Conservation (phyloP, 305 asterid genomes). For the Rubia balearica region DNA sequence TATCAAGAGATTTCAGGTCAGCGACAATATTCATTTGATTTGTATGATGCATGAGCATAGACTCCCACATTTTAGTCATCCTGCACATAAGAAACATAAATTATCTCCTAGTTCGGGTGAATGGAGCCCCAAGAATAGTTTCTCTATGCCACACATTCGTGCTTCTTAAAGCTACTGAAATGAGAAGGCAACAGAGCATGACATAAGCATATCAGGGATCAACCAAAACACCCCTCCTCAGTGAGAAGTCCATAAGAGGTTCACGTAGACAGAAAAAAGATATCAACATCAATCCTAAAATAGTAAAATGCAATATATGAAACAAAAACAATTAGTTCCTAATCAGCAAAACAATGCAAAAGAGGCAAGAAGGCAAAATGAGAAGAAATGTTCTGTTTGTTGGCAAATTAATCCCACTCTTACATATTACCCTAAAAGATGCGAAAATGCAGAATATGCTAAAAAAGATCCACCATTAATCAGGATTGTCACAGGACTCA, state of each 20-base stretch:
- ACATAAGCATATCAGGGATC: background rate
- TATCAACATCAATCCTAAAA: background rate
- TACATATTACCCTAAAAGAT: background rate
- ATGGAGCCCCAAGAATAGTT: background rate
- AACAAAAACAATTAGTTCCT: background rate
- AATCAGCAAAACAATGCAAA: background rate
- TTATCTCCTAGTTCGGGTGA: background rate
- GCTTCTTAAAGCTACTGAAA: background rate
- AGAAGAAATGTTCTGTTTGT: background rate
- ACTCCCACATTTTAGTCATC: slow-evolving; percentile 89
- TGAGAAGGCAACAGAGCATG: background rate
- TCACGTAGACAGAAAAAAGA: background rate
- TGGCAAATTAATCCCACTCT: background rate
- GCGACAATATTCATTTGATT: slow-evolving; percentile 56
- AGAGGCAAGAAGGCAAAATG: background rate
- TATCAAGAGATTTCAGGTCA: slow-evolving; percentile 63
- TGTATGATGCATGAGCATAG: slow-evolving; percentile 69
- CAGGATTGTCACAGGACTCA: slow-evolving; percentile 1
- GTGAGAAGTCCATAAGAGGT: background rate
- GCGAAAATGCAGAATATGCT: background rate
- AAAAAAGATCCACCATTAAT: background rate
- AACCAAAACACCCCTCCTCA: background rate
- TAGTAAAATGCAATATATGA: background rate
- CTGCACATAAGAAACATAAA: slow-evolving; percentile 32
- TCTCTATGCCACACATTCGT: background rate